Evolutionary conservation across 2,329 filamentous ascomycete species (phyloP).

Genomic region (Stachybotrys elegans): DNA sequence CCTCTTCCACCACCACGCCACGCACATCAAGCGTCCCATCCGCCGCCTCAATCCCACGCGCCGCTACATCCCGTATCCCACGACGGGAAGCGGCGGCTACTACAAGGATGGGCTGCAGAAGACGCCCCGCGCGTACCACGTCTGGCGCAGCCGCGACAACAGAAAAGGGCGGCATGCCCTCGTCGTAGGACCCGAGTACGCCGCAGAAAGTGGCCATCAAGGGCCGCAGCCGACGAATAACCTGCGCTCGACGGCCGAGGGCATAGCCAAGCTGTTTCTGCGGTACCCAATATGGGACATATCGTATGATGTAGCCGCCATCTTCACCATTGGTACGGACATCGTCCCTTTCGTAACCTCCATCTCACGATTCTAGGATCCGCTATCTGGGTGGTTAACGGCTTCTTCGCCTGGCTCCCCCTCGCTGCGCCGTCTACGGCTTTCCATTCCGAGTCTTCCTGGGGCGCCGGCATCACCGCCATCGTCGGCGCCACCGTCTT

Average conservation of each 20-base stretch:
- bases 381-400: constrained; percentile 52
- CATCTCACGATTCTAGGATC: constrained; percentile 26
- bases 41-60: constrained; percentile 8
- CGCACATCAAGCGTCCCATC: not conserved
- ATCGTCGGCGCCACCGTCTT: constrained; percentile 66
- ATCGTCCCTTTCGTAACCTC: not conserved
- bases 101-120: not conserved
- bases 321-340: constrained; percentile 31
- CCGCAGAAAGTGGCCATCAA: constrained; percentile 9
- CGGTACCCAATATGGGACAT: constrained; percentile 36
- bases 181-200: constrained; percentile 13
- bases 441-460: constrained; percentile 47
- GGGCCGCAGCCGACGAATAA: constrained; percentile 18
- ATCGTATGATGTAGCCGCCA: constrained; percentile 34
- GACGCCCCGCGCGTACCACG: constrained; percentile 5
- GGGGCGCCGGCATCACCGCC: constrained; percentile 56
- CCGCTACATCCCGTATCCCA: not conserved
- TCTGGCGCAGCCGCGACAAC: constrained; percentile 39
- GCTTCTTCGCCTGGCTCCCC: constrained; percentile 61
- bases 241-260: constrained; percentile 20
- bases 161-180: constrained; percentile 34
- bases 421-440: constrained; percentile 44
- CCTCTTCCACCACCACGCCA: not conserved
- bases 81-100: not conserved
- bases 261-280: constrained; percentile 28